phyloP scores from a whole-genome alignment of 805 yeast species.

The Saturnispora zaruensis region DNA sequence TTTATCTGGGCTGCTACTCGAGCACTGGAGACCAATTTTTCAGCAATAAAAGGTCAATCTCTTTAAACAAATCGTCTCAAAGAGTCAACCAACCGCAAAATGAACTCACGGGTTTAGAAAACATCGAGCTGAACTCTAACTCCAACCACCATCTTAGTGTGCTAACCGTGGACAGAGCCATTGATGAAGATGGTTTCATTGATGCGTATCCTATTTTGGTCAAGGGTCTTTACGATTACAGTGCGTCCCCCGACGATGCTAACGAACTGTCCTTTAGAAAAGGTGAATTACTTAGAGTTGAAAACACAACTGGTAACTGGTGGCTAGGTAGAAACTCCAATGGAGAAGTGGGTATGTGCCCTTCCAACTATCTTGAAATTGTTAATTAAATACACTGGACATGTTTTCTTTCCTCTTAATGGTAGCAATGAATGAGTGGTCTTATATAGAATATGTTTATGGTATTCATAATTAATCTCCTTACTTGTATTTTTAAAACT shows the following conservation, averaged over 20 bases:
- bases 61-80: conserved; percentile 1
- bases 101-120: conserved; percentile 6
- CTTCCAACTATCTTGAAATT: conserved; percentile 85
- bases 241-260: conserved; percentile 86
- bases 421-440: background rate
- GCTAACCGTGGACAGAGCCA: conserved; percentile 8
- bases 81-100: background rate
- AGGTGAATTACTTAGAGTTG: conserved; percentile 86
- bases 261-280: conserved; percentile 86
- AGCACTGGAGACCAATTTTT: conserved; percentile 2
- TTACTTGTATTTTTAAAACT: background rate
- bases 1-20: conserved; percentile 81
- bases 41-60: conserved; percentile 16
- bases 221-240: conserved; percentile 75
- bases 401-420: background rate
- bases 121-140: conserved; percentile 3
- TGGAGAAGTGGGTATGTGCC: conserved; percentile 95
- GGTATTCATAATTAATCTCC: background rate
- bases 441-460: background rate
- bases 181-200: conserved; percentile 10
- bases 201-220: conserved; percentile 71
- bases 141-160: background rate
- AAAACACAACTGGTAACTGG: conserved; percentile 94
- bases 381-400: conserved; percentile 30
- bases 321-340: conserved; percentile 90